Evolutionary conservation across 2,329 filamentous ascomycete species (phyloP).

Genomic region (Daldinia eschscholtzii): DNA sequence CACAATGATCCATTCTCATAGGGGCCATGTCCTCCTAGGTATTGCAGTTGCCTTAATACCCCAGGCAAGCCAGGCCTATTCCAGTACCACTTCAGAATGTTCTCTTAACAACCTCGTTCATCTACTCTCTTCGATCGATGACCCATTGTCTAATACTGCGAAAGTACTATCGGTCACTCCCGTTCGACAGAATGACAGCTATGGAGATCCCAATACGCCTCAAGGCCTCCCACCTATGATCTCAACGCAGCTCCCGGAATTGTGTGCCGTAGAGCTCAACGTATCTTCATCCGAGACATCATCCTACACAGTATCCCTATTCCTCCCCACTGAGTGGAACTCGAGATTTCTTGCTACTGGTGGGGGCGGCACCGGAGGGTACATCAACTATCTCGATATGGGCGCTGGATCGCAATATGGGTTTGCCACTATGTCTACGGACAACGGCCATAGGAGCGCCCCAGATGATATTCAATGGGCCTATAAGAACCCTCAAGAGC

Average conservation of each 20-base stretch:
- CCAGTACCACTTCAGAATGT: constrained; percentile 4
- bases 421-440: constrained; percentile 52
- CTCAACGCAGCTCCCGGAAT: constrained; percentile 50
- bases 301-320: constrained; percentile 52
- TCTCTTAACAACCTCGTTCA: constrained; percentile 14
- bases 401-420: constrained; percentile 47
- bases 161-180: constrained; percentile 17
- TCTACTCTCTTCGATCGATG: constrained; percentile 18
- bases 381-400: constrained; percentile 53
- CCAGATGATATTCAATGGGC: constrained; percentile 49
- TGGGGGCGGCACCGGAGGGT: constrained; percentile 52
- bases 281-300: constrained; percentile 49
- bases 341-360: constrained; percentile 51
- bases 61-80: neutral
- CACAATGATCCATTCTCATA: constrained; percentile 7
- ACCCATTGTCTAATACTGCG: constrained; percentile 15
- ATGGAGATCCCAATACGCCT: constrained; percentile 17
- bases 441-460: constrained; percentile 51
- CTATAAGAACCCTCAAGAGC: constrained; percentile 46
- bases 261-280: constrained; percentile 53
- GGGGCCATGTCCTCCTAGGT: neutral
- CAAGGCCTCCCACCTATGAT: constrained; percentile 45
- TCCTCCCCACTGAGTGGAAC: constrained; percentile 53
- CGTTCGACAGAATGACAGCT: constrained; percentile 19
- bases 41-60: constrained; percentile 3